Evolutionary conservation across 2,329 filamentous ascomycete species (phyloP), one percentile per base, ranked within the genome.

Genomic region (Pseudopithomyces maydicus): DNA sequence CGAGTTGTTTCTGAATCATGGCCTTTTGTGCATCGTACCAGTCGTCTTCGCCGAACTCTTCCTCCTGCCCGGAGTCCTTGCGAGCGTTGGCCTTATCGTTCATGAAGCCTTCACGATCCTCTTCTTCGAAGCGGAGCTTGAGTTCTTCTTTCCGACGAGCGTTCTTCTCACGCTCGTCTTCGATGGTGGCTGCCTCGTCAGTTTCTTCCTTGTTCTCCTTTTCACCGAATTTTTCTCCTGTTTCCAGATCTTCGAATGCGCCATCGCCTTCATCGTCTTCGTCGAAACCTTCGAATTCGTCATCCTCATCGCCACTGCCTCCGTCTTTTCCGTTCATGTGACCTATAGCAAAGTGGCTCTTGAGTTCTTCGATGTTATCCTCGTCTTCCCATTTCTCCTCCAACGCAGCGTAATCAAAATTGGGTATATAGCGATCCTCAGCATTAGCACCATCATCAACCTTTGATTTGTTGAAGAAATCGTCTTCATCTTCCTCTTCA

Each of bases 1-100:
- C 91, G 61, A 95, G 85, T 76, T 99, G 95, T 78, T 97, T 97
- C 78, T 97, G 91, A 57, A 99, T 88, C 74, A 90, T 85, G 32
- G 95, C 91, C 79, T 99, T 99, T 74, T 99, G 95, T 26, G 90
- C 87, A 72, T 98, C 95, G 74, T 99, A 99, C 96, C 96, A 99
- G 54, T 99, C 91, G 73, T 99, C 95, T 77, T 99, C 95, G 51
- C 93, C 95, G 69, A 96, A 98, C 71, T 96, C 90, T 56, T 86
- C 81, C 52, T 94, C 87, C 6, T 87, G 81, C 2, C 84, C 83
- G 33, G 84, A 88, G 29, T 92, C 90, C 61, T 86, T 82, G 35
- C 89, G 85, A 11, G 90, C 90, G 49, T 88, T 86, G 26, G 90
- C 88, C 72, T 96, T 96, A 77, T 95, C 92, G 70, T 96, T 96